Base-by-base conservation (phyloP, 495 filamentous ascomycete species). In the Podospora sp. region DNA sequence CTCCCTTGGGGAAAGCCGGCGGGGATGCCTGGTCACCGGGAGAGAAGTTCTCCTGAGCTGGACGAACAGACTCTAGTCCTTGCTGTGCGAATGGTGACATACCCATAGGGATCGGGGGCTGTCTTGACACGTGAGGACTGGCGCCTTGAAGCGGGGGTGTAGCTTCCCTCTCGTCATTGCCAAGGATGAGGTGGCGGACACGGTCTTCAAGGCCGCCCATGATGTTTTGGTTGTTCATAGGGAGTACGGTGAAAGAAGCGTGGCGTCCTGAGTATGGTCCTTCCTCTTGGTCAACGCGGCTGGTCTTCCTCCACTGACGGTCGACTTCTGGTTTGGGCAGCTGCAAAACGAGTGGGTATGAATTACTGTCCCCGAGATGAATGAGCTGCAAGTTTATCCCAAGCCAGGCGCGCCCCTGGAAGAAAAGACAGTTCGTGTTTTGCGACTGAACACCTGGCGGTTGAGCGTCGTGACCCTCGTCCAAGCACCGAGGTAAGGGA, bases 171-270 rank as follows among this genome's bases (percentile, higher is more conserved):
- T 72, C 68, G 9, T 76, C 66, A 52, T 73, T 74, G 55, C 50
- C 75, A 66, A 84, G 73, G 40, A 83, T 83, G 60, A 84, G 69
- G 58, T 61, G 73, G 60, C 81, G 76, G n/a, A 83, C 72, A 14
- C 69, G 81, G 49, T 75, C 73, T 71, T 84, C 81, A 27, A 84
- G 77, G 53, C 66, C 63, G 14, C 60, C 74, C 12, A 29, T 21
- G 4, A 59, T 66, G 5, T 49, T 55, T 16, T 80, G 49, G 58
- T 25, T 33, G 16, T 53, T 25, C 24, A 53, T 51, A 16, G 22
- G 8, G 24, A 3, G 3, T 8, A 33, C 8, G 29, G 29, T 33
- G 29, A 33, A n/a, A 59, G 26, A 1, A 33, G 9, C 25, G 27
- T 20, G 57, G 24, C n/a, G 57, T 16, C 16, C 8, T 12, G 22